These are phyloP conservation scores for Syncephalis plumigaleata DNA, from an alignment of 371 early-diverging fungal genomes.

Conservation along the genomic window DNA sequence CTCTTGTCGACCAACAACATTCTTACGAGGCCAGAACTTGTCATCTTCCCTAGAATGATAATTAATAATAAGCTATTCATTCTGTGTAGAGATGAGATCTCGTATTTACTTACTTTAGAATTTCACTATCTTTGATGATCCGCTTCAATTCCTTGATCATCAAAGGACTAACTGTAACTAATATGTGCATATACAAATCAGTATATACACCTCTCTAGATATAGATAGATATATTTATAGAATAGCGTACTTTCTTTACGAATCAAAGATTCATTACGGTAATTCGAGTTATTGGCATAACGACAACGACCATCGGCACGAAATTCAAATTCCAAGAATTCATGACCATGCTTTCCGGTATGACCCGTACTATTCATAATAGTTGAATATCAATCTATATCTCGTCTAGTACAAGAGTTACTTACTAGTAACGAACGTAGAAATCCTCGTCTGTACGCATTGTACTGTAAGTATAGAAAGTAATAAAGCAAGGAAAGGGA, in stretches of 20 bases:
- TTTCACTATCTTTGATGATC: constrained; percentile 75
- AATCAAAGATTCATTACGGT: constrained; percentile 92
- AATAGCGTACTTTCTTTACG: constrained; percentile 62
- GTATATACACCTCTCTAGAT: neutral
- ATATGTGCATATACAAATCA: neutral
- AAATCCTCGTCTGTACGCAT: constrained; percentile 41
- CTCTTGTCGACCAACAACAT: constrained; percentile 84
- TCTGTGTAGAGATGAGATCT: too few relatives aligned
- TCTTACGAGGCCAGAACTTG: constrained; percentile 78
- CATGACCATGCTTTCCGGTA: constrained; percentile 81
- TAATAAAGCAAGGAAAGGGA: neutral
- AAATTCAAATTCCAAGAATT: constrained; percentile 95
- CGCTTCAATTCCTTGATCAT: constrained; percentile 73
- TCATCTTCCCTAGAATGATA: constrained; percentile 84
- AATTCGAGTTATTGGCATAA: constrained; percentile 96
- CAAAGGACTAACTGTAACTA: constrained; percentile 61
- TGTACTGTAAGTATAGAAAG: neutral
- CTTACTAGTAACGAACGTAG: constrained; percentile 77
- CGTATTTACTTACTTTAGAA: constrained; percentile 69
- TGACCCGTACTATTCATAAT: constrained; percentile 62
- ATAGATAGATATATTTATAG: neutral
- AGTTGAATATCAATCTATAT: neutral
- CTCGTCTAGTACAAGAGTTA: neutral
- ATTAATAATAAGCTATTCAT: neutral
- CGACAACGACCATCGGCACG: constrained; percentile 73